Conservation (phyloP, 2,329 filamentous ascomycete species). For the Exophiala lecanii-corni region DNA sequence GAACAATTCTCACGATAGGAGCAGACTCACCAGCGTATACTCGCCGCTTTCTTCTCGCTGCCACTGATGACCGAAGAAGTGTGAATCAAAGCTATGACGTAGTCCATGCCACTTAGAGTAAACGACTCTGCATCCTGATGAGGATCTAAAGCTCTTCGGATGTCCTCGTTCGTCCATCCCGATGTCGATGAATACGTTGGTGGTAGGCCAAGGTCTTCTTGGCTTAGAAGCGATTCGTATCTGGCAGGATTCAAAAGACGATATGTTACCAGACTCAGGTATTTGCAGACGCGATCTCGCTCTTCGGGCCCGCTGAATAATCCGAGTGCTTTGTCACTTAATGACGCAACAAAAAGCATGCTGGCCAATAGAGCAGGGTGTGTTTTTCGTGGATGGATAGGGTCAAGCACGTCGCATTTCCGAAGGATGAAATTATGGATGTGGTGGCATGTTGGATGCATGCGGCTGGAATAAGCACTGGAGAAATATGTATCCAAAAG, state of each 20-base stretch:
- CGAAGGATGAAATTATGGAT: constrained; percentile 46
- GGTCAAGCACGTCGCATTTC: constrained; percentile 41
- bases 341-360: constrained; percentile 47
- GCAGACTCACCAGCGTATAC: constrained; percentile 19
- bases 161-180: constrained; percentile 19
- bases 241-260: constrained; percentile 26
- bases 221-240: constrained; percentile 25
- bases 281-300: constrained; percentile 31
- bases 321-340: constrained; percentile 44
- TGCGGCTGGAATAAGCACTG: constrained; percentile 42
- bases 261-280: constrained; percentile 33
- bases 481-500: constrained; percentile 48
- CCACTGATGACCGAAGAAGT: constrained; percentile 22
- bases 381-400: constrained; percentile 38
- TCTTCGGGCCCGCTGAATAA: constrained; percentile 40
- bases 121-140: constrained; percentile 10
- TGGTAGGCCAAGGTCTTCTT: constrained; percentile 25
- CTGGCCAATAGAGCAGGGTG: constrained; percentile 44
- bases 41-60: constrained; percentile 24
- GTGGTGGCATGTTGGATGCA: constrained; percentile 45
- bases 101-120: constrained; percentile 20
- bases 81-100: constrained; percentile 24
- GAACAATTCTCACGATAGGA: not conserved
- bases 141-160: constrained; percentile 15
- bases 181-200: constrained; percentile 13